A percentile compares a stretch with the other conserved stretches of the same genome.
Conservation (phyloP, 257 asterid species). For the Solanum sitiens region DNA sequence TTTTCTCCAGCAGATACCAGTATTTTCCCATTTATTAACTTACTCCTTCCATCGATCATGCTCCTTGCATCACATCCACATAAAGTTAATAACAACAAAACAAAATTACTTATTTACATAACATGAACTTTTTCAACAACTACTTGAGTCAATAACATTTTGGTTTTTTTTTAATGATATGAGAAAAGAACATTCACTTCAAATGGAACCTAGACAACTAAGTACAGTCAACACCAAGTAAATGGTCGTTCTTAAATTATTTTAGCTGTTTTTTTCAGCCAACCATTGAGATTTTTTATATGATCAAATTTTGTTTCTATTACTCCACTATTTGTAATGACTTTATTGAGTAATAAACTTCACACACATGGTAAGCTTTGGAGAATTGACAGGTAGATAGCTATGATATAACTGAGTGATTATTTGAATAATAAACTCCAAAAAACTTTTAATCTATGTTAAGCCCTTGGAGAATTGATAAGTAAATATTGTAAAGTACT, state of each 20-base stretch:
- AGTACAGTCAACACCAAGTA: neutral
- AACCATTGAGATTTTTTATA: neutral
- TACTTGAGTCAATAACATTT: too few relatives aligned
- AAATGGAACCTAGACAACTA: neutral
- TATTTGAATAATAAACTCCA: neutral
- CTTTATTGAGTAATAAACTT: neutral
- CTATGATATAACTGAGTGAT: neutral
- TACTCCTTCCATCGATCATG: slow-evolving; percentile 2
- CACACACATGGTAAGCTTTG: neutral
- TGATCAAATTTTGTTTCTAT: neutral
- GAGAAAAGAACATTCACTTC: too few relatives aligned
- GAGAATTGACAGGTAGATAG: neutral
- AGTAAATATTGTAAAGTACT: neutral
- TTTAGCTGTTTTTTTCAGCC: neutral
- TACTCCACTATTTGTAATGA: neutral
- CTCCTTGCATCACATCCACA: slow-evolving; percentile 18
- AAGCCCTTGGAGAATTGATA: too few relatives aligned
- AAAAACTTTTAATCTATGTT: neutral
- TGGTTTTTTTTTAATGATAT: too few relatives aligned
- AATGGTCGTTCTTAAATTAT: neutral
- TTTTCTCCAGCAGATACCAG: slow-evolving; percentile 24
- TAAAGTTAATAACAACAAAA: neutral
- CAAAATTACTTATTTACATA: too few relatives aligned
- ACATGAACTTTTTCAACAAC: too few relatives aligned
- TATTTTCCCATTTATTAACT: neutral